Evolutionary conservation across 2,329 filamentous ascomycete species (phyloP).

Genomic region (Epichloe hybrida): DNA sequence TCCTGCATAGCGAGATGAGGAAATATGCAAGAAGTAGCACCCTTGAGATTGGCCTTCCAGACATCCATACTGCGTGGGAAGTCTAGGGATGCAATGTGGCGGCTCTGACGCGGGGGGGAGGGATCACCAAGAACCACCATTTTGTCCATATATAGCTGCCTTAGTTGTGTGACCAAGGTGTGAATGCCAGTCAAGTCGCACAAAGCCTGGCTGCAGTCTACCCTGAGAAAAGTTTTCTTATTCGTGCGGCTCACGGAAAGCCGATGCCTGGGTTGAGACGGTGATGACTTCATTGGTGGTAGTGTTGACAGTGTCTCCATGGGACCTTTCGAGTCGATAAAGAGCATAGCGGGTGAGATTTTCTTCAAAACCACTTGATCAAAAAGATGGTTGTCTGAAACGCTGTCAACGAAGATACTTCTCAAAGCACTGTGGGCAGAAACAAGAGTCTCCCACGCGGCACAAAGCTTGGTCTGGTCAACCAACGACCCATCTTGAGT

Average conservation of each 20-base stretch:
- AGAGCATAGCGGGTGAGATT: slow-evolving; percentile 37
- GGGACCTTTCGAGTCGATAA: slow-evolving; percentile 31
- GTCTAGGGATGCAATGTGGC: slow-evolving; percentile 16
- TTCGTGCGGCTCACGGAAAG: slow-evolving; percentile 35
- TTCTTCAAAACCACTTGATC: slow-evolving; percentile 35
- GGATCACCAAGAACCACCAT: slow-evolving; percentile 14
- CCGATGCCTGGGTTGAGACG: slow-evolving; percentile 32
- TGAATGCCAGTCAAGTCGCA: slow-evolving; percentile 35
- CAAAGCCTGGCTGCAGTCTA: slow-evolving; percentile 37
- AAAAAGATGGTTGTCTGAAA: slow-evolving; percentile 33
- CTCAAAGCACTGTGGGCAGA: slow-evolving; percentile 31
- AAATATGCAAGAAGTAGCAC: slow-evolving; percentile 30
- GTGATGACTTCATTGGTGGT: slow-evolving; percentile 24
- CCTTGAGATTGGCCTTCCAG: slow-evolving; percentile 29
- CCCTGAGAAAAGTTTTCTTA: slow-evolving; percentile 30
- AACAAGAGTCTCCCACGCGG: slow-evolving; percentile 36
- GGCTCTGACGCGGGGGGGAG: slow-evolving; percentile 13
- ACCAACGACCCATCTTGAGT: slow-evolving; percentile 23
- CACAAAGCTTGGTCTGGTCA: slow-evolving; percentile 31
- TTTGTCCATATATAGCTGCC: slow-evolving; percentile 28
- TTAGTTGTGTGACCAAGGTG: slow-evolving; percentile 32
- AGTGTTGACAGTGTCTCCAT: slow-evolving; percentile 26
- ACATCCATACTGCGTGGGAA: slow-evolving; percentile 25
- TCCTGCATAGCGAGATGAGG: slow-evolving; percentile 23
- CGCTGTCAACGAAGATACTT: slow-evolving; percentile 38